Percentiles rank a stretch among this genome's conserved stretches.
These are phyloP conservation scores for Penicilliopsis zonata DNA, from an alignment of 495 filamentous ascomycete species.

Conservation along the genomic window DNA sequence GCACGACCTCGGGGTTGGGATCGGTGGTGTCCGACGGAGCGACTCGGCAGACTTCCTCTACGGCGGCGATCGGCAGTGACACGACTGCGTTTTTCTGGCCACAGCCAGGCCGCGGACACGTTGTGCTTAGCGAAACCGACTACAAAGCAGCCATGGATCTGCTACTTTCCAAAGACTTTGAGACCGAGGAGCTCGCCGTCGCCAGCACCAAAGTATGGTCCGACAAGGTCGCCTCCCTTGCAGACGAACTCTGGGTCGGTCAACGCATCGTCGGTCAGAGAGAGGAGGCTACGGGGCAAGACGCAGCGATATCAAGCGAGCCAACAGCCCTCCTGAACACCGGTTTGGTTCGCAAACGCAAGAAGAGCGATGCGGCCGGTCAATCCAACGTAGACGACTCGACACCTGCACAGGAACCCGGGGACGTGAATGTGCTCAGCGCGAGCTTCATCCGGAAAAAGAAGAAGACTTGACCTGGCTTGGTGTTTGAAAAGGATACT, in stretches of 20 bases:
- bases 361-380: slow-evolving; percentile 14
- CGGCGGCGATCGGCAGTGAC: slow-evolving; percentile 1
- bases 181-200: slow-evolving; percentile 51
- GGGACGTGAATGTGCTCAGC: slow-evolving; percentile 46
- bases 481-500: too few species aligned
- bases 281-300: slow-evolving; percentile 9
- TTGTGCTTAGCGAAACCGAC: slow-evolving; percentile 54
- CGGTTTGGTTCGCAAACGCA: slow-evolving; percentile 41
- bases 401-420: slow-evolving; percentile 6
- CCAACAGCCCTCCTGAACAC: slow-evolving; percentile 26
- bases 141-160: slow-evolving; percentile 71
- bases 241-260: slow-evolving; percentile 43
- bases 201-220: slow-evolving; percentile 65
- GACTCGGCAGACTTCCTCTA: slow-evolving; percentile 1
- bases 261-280: slow-evolving; percentile 39
- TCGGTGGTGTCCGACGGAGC: too few species aligned
- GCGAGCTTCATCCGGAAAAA: slow-evolving; percentile 55
- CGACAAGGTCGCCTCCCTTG: slow-evolving; percentile 41
- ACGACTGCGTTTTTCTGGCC: slow-evolving; percentile 59
- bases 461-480: slow-evolving; percentile 9
- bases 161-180: slow-evolving; percentile 78
- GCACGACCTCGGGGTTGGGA: too few species aligned
- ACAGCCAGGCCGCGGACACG: slow-evolving; percentile 49
- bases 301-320: slow-evolving; percentile 17
- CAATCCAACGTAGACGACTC: slow-evolving; percentile 8